These are phyloP conservation scores for Penicillium brevicompactum DNA, from an alignment of 2,329 filamentous ascomycete species.

Conservation along the genomic window DNA sequence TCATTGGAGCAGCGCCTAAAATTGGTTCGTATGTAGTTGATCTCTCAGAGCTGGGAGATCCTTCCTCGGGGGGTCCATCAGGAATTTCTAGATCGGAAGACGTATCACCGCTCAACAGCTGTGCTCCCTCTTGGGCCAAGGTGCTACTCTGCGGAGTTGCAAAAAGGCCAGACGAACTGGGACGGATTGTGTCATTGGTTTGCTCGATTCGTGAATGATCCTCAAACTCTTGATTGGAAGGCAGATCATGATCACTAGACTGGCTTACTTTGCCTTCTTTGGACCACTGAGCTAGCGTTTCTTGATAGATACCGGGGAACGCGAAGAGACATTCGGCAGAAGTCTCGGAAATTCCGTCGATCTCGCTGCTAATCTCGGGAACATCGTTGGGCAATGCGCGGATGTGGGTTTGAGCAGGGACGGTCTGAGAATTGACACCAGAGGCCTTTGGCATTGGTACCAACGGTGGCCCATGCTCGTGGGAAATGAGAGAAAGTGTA, in stretches of 20 bases:
- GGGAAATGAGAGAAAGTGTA: neutral
- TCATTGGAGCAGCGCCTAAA: neutral
- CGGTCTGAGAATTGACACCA: neutral
- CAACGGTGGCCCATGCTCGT: neutral
- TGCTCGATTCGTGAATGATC: neutral
- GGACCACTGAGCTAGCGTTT: constrained; percentile 19
- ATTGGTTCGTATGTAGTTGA: neutral
- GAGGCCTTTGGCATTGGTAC: neutral
- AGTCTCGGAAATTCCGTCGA: neutral
- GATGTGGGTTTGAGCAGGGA: neutral
- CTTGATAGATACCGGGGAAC: constrained; percentile 22
- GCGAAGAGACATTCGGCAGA: constrained; percentile 19
- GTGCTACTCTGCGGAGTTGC: neutral
- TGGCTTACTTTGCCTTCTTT: neutral
- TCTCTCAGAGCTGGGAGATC: neutral
- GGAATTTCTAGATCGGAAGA: neutral
- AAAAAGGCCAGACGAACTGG: neutral
- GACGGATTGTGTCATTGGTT: neutral
- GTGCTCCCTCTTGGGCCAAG: neutral
- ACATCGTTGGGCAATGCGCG: neutral
- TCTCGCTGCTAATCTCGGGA: neutral
- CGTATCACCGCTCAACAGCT: neutral
- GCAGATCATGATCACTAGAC: neutral
- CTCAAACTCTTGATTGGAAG: neutral
- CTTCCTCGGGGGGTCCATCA: neutral